Evolutionary conservation across 176 grass and related monocot genomes (phyloP).

Genomic region (Tuctoria greenei): DNA sequence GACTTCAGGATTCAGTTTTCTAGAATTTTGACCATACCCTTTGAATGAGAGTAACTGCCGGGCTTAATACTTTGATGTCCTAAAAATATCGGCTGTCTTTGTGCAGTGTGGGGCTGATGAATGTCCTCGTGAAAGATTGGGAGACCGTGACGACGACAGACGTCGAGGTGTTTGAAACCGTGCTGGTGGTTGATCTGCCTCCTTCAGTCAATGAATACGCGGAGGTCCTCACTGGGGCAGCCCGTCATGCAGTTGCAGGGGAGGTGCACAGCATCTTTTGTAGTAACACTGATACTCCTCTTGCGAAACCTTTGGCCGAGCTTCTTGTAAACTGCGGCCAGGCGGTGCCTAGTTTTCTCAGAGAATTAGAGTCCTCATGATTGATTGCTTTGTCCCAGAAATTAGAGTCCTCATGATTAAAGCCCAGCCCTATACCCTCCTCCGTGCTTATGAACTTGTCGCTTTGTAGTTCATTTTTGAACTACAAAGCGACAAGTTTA

Average conservation of each 20-base stretch:
- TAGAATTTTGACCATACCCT: neutral
- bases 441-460: too few relatives aligned
- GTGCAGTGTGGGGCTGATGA: constrained; percentile 56
- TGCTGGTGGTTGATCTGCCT: constrained; percentile 59
- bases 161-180: constrained; percentile 57
- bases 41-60: neutral
- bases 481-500: too few relatives aligned
- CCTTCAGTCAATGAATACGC: constrained; percentile 58
- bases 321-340: constrained; percentile 63
- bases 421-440: too few relatives aligned
- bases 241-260: constrained; percentile 50
- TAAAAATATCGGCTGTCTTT: constrained; percentile 24
- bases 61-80: neutral
- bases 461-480: too few relatives aligned
- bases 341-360: constrained; percentile 49
- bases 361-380: constrained; percentile 25
- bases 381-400: neutral
- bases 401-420: too few relatives aligned
- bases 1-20: neutral
- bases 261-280: constrained; percentile 61
- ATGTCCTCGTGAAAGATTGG: constrained; percentile 58
- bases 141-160: constrained; percentile 41
- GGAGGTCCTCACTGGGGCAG: constrained; percentile 42
- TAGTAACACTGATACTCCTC: constrained; percentile 37
- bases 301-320: constrained; percentile 51